These are phyloP conservation scores for Colletotrichum musicola DNA, from an alignment of 2,329 filamentous ascomycete genomes.

Conservation along the genomic window DNA sequence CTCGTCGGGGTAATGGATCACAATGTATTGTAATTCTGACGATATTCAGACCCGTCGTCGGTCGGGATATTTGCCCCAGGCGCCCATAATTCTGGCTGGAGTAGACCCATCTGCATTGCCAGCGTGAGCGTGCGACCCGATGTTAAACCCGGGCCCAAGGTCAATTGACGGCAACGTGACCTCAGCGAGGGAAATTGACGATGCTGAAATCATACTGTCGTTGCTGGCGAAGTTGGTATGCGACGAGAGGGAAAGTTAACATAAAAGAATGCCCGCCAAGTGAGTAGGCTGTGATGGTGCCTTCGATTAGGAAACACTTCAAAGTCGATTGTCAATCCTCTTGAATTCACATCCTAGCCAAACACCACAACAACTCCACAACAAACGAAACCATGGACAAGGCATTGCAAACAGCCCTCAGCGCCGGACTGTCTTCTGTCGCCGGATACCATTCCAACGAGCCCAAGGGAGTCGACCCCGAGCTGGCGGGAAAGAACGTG, in stretches of 20 bases:
- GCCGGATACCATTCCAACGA: not conserved
- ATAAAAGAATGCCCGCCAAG: too few relatives aligned
- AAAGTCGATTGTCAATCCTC: not conserved
- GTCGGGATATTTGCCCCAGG: not conserved
- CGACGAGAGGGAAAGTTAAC: not conserved
- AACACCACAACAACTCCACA: not conserved
- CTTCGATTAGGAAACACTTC: not conserved
- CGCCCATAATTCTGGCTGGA: not conserved
- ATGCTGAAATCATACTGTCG: not conserved
- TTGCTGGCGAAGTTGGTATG: not conserved
- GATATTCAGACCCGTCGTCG: not conserved
- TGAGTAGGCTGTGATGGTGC: too few relatives aligned
- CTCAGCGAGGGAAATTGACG: not conserved
- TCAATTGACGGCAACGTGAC: not conserved
- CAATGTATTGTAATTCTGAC: not conserved
- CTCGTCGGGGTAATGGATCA: not conserved
- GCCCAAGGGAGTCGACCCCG: not conserved
- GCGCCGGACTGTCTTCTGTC: not conserved
- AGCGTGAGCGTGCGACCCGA: too few relatives aligned
- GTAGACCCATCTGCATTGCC: not conserved
- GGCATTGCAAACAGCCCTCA: conserved; percentile 6
- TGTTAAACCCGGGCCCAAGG: not conserved
- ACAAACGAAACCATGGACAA: not conserved
- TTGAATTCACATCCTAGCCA: not conserved
- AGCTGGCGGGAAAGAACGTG: not conserved